Conservation (phyloP, 2,329 filamentous ascomycete genomes). For the Corniculantispora saksenae region DNA sequence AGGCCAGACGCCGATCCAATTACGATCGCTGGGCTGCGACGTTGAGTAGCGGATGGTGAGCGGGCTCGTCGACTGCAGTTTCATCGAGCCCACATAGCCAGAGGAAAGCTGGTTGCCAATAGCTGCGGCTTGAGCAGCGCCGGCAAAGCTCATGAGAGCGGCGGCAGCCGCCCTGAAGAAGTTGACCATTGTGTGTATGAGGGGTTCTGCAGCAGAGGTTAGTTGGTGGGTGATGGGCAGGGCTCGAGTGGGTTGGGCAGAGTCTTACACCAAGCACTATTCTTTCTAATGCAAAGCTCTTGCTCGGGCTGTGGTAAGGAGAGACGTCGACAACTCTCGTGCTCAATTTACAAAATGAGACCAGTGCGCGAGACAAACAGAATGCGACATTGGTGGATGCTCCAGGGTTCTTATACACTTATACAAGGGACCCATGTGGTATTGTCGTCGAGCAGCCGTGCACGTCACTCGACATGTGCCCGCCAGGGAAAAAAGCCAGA, state of each 20-base stretch:
- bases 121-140: constrained; percentile 9
- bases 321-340: not conserved
- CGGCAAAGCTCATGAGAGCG: not conserved
- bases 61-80: constrained; percentile 6
- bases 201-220: not conserved
- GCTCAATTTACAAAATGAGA: not conserved
- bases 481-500: not conserved
- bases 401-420: not conserved
- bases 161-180: constrained; percentile 7
- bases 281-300: not conserved
- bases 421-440: constrained; percentile 11
- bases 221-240: not conserved
- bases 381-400: not conserved
- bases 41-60: constrained; percentile 17
- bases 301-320: not conserved
- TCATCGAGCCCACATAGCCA: constrained; percentile 8
- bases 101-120: constrained; percentile 6
- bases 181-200: constrained; percentile 10
- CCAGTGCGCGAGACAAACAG: not conserved
- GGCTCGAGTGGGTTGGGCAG: not conserved
- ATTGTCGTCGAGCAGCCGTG: not conserved
- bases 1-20: constrained; percentile 19
- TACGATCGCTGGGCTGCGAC: constrained; percentile 13
- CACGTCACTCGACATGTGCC: constrained; percentile 10
- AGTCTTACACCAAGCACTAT: not conserved